phyloP scores from a whole-genome alignment of 106 monocot genomes.

The Allium cepa region DNA sequence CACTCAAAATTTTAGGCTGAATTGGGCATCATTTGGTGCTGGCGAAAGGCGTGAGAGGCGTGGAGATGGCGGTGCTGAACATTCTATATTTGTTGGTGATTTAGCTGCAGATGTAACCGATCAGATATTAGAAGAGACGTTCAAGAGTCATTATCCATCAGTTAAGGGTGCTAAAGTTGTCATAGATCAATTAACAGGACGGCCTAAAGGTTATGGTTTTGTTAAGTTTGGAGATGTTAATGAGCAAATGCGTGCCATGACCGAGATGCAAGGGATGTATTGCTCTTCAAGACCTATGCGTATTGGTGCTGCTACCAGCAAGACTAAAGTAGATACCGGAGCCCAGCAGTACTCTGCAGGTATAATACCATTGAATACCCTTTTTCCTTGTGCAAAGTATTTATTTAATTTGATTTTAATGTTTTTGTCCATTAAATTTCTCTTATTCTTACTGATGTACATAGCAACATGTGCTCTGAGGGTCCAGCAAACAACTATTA shows the following conservation, averaged over 20 bases:
- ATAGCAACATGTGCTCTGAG: too few species aligned
- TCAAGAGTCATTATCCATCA: conserved; percentile 66
- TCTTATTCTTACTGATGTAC: too few species aligned
- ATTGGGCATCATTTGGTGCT: conserved; percentile 87
- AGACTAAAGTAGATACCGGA: conserved; percentile 31
- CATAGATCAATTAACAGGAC: conserved; percentile 67
- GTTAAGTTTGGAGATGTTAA: conserved; percentile 89
- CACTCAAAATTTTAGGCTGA: conserved; percentile 62
- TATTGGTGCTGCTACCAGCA: conserved; percentile 71
- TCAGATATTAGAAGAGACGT: conserved; percentile 75
- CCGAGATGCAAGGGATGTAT: conserved; percentile 89
- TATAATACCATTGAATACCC: too few species aligned
- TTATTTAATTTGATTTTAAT: too few species aligned
- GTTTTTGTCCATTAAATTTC: too few species aligned
- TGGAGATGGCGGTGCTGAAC: conserved; percentile 54
- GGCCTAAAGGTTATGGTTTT: conserved; percentile 95
- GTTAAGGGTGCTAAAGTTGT: conserved; percentile 92
- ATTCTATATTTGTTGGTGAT: conserved; percentile 94
- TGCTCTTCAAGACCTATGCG: conserved; percentile 87
- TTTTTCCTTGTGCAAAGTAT: too few species aligned
- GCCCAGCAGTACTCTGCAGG: conserved; percentile 28
- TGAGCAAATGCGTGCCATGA: conserved; percentile 90
- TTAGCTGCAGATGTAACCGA: conserved; percentile 88
- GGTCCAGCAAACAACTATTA: too few species aligned
- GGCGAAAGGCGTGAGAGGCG: conserved; percentile 78